Conservation (phyloP, 768 basidiomycete genomes). For the Cystofilobasidium capitatum region DNA sequence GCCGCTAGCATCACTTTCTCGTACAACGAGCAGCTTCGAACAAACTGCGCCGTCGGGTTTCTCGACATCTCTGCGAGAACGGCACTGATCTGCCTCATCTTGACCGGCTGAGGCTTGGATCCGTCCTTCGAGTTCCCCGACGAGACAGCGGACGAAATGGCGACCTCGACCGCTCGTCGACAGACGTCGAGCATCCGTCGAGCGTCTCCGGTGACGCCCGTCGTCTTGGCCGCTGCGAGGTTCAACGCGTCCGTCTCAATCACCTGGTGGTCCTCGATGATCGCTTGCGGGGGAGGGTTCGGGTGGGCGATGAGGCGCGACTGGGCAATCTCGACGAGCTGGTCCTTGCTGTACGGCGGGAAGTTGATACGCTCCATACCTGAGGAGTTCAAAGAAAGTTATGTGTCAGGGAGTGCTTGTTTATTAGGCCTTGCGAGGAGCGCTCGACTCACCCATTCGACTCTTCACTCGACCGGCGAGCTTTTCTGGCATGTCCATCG, state of each 20-base stretch:
- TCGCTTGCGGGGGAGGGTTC: conserved; percentile 21
- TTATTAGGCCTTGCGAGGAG: background rate
- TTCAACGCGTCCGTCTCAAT: conserved; percentile 64
- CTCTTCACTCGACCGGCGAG: conserved; percentile 87
- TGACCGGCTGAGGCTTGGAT: conserved; percentile 44
- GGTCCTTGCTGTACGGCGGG: conserved; percentile 67
- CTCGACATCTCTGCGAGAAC: conserved; percentile 82
- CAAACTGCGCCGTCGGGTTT: conserved; percentile 74
- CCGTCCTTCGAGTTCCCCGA: conserved; percentile 22
- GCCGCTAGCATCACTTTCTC: conserved; percentile 81
- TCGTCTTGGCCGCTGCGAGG: conserved; percentile 70
- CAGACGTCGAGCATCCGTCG: conserved; percentile 86
- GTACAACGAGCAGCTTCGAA: conserved; percentile 73
- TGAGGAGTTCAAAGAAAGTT: conserved; percentile 32
- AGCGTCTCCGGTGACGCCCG: conserved; percentile 84
- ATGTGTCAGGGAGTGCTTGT: too few relatives aligned
- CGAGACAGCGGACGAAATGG: conserved; percentile 33
- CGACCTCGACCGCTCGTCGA: conserved; percentile 76
- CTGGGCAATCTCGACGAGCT: conserved; percentile 77
- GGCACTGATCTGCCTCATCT: conserved; percentile 60
- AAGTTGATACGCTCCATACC: conserved; percentile 90
- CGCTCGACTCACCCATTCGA: conserved; percentile 41
- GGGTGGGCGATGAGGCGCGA: conserved; percentile 54
- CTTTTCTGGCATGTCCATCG: conserved; percentile 93
- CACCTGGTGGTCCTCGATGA: conserved; percentile 47